Evolutionary conservation across 257 asterid genomes (phyloP).

Genomic region (Salvia splendens): DNA sequence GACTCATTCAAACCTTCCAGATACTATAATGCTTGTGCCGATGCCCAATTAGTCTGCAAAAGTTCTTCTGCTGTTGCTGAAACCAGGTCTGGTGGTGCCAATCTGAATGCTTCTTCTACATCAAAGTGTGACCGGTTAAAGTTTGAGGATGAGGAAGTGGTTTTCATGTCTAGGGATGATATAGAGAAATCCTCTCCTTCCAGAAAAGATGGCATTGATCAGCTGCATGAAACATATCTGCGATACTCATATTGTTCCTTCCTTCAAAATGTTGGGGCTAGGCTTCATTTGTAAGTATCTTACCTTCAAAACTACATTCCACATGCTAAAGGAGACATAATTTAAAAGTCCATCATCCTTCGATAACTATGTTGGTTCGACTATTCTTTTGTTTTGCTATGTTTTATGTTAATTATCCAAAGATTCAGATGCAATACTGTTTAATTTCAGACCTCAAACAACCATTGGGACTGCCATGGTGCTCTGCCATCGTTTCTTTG

Average conservation of each 20-base stretch:
- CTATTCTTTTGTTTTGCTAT: neutral
- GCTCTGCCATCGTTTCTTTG: slow-evolving; percentile 93
- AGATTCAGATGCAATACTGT: neutral
- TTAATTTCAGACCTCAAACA: slow-evolving; percentile 76
- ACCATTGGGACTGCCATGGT: slow-evolving; percentile 96
- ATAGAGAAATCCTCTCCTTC: slow-evolving; percentile 90
- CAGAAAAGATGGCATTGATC: slow-evolving; percentile 91
- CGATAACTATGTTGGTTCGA: neutral
- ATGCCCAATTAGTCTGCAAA: slow-evolving; percentile 31
- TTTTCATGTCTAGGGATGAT: slow-evolving; percentile 82
- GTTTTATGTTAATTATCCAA: neutral
- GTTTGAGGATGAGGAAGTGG: slow-evolving; percentile 65
- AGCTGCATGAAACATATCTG: slow-evolving; percentile 68
- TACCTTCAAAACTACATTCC: slow-evolving; percentile 9
- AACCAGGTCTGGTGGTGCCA: slow-evolving; percentile 37
- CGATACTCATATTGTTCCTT: slow-evolving; percentile 90
- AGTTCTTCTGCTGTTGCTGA: slow-evolving; percentile 39
- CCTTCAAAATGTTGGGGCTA: slow-evolving; percentile 82
- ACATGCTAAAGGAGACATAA: neutral
- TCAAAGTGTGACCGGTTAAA: slow-evolving; percentile 62
- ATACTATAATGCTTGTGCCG: slow-evolving; percentile 29
- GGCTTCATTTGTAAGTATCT: slow-evolving; percentile 75
- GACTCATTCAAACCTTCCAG: slow-evolving; percentile 37
- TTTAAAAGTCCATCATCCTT: slow-evolving; percentile 5
- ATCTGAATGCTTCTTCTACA: slow-evolving; percentile 37